Evolutionary conservation across 257 asterid genomes (phyloP).

Genomic region (Nicotiana benthamiana): DNA sequence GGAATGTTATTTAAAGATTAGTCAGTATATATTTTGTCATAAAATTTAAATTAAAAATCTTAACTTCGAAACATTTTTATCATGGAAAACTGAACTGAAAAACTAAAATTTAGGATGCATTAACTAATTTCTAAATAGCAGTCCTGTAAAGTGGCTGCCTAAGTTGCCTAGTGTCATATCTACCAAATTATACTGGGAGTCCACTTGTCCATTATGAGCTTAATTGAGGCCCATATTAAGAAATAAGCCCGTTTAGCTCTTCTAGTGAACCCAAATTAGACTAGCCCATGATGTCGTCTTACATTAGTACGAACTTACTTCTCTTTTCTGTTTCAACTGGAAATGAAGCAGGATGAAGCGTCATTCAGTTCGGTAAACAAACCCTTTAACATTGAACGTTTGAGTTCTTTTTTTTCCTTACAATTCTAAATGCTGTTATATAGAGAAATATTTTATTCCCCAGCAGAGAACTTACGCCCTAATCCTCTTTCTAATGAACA

Average conservation of each 20-base stretch:
- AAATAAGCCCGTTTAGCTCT: background rate
- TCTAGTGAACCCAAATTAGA: background rate
- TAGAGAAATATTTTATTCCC: background rate
- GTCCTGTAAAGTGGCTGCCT: no score
- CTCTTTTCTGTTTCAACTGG: background rate
- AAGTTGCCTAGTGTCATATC: no score
- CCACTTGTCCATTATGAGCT: background rate
- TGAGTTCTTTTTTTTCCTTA: background rate
- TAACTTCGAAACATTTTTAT: no score
- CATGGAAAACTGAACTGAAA: no score
- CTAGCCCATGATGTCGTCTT: background rate
- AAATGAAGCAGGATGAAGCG: background rate
- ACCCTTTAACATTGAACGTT: background rate
- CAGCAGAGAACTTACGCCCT: background rate
- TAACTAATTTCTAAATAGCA: no score
- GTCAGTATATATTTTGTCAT: no score
- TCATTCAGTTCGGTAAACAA: background rate
- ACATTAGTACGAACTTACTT: background rate
- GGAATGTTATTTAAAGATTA: no score
- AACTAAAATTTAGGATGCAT: no score
- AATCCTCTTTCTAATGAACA: background rate
- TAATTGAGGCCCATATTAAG: background rate
- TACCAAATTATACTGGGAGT: background rate
- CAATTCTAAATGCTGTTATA: background rate
- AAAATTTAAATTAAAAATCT: no score